Evolutionary conservation across 2,329 filamentous ascomycete species (phyloP).

Genomic region (Nigrospora osmanthi): DNA sequence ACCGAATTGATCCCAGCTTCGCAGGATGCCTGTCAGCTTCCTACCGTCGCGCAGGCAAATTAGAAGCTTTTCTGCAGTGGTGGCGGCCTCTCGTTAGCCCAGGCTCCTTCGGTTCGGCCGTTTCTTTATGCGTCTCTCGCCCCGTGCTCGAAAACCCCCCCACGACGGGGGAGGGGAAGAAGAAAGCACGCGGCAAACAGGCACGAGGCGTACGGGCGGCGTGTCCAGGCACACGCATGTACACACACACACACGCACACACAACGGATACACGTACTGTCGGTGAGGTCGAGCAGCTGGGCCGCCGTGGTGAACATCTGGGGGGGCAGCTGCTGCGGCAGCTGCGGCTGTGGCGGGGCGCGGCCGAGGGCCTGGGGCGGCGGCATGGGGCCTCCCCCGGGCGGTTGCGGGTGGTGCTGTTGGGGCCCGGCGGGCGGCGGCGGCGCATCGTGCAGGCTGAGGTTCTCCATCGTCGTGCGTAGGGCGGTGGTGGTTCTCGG

Average conservation of each 20-base stretch:
- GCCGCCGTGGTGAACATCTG: constrained; percentile 99
- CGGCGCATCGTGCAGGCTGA: constrained; percentile 40
- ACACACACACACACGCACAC: neutral
- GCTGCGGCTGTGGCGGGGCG: constrained; percentile 29
- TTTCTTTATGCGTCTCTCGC: no score
- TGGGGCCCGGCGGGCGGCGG: constrained; percentile 26
- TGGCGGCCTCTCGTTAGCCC: no score
- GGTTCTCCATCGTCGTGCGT: constrained; percentile 42
- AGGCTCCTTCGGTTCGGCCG: no score
- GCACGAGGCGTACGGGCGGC: neutral
- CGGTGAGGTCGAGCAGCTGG: constrained; percentile 89
- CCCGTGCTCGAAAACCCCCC: no score
- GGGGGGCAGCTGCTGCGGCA: constrained; percentile 63
- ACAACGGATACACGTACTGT: constrained; percentile 54
- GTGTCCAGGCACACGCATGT: no score
- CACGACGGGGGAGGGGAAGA: no score
- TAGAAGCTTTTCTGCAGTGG: constrained; percentile 77
- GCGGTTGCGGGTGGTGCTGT: neutral
- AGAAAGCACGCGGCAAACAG: no score
- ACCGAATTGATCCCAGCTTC: constrained; percentile 99
- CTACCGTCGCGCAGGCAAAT: constrained; percentile 86
- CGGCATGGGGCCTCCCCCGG: constrained; percentile 1
- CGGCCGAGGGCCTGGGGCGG: constrained; percentile 18
- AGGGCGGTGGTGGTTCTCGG: neutral
- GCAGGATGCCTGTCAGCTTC: constrained; percentile 84